A percentile compares a stretch with the other conserved stretches of the same genome.
These are phyloP conservation scores for Phascolomyces articulosus DNA, from an alignment of 371 early-diverging fungal genomes.

Conservation along the genomic window DNA sequence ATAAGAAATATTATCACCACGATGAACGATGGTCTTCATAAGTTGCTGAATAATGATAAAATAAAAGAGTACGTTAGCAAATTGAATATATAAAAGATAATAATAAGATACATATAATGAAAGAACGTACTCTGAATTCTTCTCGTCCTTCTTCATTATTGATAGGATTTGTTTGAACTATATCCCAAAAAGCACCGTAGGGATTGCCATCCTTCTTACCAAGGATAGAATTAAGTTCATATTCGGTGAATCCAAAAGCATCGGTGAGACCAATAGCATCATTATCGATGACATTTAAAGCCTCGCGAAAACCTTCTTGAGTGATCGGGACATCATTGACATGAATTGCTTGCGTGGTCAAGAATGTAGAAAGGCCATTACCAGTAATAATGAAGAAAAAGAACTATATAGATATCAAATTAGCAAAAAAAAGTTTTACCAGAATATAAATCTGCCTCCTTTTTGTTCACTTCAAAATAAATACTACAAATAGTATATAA, in stretches of 20 bases:
- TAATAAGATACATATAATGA: conserved; percentile 3
- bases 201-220: conserved; percentile 70
- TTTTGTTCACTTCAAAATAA: too few relatives aligned
- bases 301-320: conserved; percentile 23
- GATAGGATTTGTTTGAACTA: conserved; percentile 66
- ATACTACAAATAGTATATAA: too few relatives aligned
- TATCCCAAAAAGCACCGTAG: conserved; percentile 68
- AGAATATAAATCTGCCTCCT: too few relatives aligned
- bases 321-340: conserved; percentile 27
- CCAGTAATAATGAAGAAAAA: conserved; percentile 28
- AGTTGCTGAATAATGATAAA: conserved; percentile 14
- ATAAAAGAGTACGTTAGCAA: background rate
- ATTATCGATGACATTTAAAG: conserved; percentile 42
- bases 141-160: conserved; percentile 40
- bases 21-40: conserved; percentile 19
- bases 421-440: too few relatives aligned
- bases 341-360: conserved; percentile 38
- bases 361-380: conserved; percentile 33
- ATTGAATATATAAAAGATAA: too few relatives aligned
- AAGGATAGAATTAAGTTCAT: conserved; percentile 63
- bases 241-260: conserved; percentile 70
- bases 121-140: conserved; percentile 26
- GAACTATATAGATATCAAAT: conserved; percentile 24
- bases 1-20: conserved; percentile 19
- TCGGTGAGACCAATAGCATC: conserved; percentile 70